Conservation (phyloP, 2,329 filamentous ascomycete genomes). For the Aureobasidium zeae region DNA sequence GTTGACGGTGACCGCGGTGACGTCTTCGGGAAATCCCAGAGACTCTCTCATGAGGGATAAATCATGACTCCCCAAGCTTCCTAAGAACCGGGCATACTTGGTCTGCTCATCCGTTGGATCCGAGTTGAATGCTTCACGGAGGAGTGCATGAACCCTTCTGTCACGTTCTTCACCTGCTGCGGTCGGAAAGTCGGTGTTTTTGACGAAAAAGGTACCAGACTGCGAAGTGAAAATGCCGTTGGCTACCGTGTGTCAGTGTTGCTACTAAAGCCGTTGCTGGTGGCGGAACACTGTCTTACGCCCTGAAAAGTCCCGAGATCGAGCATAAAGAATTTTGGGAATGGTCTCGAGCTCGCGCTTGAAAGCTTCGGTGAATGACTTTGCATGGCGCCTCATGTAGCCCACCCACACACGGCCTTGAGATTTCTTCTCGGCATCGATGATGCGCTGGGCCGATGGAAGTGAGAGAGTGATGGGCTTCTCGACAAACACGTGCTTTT, state of each 20-base stretch:
- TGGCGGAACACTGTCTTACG: not conserved
- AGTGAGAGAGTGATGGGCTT: slow-evolving; percentile 48
- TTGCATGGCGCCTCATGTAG: slow-evolving; percentile 53
- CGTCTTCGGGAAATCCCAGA: slow-evolving; percentile 41
- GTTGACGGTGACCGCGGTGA: slow-evolving; percentile 37
- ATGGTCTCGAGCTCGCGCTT: slow-evolving; percentile 44
- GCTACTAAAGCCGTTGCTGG: not conserved
- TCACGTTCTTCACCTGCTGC: slow-evolving; percentile 22
- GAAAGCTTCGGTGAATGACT: slow-evolving; percentile 45
- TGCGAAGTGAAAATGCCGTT: slow-evolving; percentile 43
- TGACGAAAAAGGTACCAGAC: slow-evolving; percentile 40
- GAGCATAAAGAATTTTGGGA: slow-evolving; percentile 46
- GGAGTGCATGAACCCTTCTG: slow-evolving; percentile 23
- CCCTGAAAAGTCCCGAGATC: slow-evolving; percentile 46
- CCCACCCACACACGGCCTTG: slow-evolving; percentile 47
- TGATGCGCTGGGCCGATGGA: slow-evolving; percentile 38
- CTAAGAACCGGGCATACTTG: slow-evolving; percentile 36
- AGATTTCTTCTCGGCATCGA: slow-evolving; percentile 40
- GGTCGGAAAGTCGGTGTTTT: slow-evolving; percentile 34
- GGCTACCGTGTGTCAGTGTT: slow-evolving; percentile 24
- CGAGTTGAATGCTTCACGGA: slow-evolving; percentile 29
- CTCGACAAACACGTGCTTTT: slow-evolving; percentile 52
- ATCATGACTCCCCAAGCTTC: slow-evolving; percentile 46
- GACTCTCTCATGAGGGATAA: slow-evolving; percentile 46
- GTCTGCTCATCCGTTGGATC: slow-evolving; percentile 25